Evolutionary conservation across 1,139 yeast genomes (phyloP), one percentile per base, ranked within the genome.

Genomic region (Petasospora fabianii): DNA sequence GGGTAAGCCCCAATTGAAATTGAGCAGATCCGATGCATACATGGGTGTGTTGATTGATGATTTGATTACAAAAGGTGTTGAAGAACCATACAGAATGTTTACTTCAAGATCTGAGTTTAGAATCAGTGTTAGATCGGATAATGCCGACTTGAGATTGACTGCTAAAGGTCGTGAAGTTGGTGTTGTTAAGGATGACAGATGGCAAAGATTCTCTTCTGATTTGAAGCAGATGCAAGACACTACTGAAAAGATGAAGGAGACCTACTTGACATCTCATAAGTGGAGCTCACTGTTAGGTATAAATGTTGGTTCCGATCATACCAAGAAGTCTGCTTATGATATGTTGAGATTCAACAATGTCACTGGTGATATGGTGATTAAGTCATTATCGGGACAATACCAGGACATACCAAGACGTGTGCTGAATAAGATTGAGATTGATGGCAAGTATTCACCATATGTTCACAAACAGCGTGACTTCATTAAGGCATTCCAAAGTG

Each of bases 1-100:
- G 36, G 54, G 60, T 0, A 66, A 66, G 29, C 69, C 66, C 0
- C 74, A 78, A 1, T 62, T 92, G 45, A 66, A 68, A 24, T 55
- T 94, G 15, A 71, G 77, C 14, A 68, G 99, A 46, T 73, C 87
- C 1, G 94, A 88, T 56, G 97, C 96, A 0, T 90, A 86, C 55
- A 73, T 87, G 44, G 99, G 98, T 1, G 96, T 92, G 6, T 66
- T 94, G 44, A 82, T 94, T 32, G 98, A 94, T 61, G 99, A 94
- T 63, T 69, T 94, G 50, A 84, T 88, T 27, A 90, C 97, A 1
- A 87, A 88, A 62, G 99, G 98, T 15, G 96, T 94, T 1, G 90
- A 84, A 45, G 99, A 94, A 58, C 99, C 99, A 1, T 94, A 94
- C 59, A 71, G 99, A 47, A 94, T 94, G 98, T 94, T 94, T 57